These are phyloP conservation scores for Dalbergia cultrata DNA, from an alignment of 306 rosid species.

Conservation along the genomic window DNA sequence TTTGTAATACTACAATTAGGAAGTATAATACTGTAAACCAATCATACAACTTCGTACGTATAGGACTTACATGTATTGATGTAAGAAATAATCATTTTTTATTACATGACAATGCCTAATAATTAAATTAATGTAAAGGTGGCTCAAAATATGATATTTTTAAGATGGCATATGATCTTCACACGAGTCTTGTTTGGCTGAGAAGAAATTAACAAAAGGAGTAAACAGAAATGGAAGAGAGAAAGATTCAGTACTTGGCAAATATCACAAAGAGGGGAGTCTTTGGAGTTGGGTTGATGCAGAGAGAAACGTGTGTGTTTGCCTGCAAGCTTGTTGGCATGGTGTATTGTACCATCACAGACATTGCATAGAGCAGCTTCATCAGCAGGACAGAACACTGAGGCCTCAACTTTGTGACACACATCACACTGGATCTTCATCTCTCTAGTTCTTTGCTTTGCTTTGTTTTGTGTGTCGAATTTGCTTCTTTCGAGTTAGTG, in stretches of 20 bases:
- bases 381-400: slow-evolving; percentile 78
- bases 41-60: too few species aligned
- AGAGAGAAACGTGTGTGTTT: slow-evolving; percentile 79
- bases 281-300: slow-evolving; percentile 54
- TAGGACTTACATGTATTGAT: too few species aligned
- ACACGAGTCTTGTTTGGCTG: too few species aligned
- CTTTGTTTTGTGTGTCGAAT: neutral
- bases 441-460: neutral
- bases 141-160: too few species aligned
- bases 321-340: slow-evolving; percentile 77
- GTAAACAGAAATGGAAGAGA: neutral
- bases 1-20: too few species aligned
- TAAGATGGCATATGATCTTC: too few species aligned
- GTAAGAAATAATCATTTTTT: too few species aligned
- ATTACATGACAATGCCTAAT: too few species aligned
- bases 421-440: slow-evolving; percentile 92
- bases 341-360: slow-evolving; percentile 76
- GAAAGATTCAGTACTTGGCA: slow-evolving; percentile 61
- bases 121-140: too few species aligned
- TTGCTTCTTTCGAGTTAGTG: neutral
- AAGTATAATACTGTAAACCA: too few species aligned
- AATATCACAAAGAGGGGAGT: slow-evolving; percentile 76
- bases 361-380: slow-evolving; percentile 86
- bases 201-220: neutral
- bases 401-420: slow-evolving; percentile 68